Evolutionary conservation across 2,329 filamentous ascomycete genomes (phyloP).

Genomic region (Harringtonia aguacate): DNA sequence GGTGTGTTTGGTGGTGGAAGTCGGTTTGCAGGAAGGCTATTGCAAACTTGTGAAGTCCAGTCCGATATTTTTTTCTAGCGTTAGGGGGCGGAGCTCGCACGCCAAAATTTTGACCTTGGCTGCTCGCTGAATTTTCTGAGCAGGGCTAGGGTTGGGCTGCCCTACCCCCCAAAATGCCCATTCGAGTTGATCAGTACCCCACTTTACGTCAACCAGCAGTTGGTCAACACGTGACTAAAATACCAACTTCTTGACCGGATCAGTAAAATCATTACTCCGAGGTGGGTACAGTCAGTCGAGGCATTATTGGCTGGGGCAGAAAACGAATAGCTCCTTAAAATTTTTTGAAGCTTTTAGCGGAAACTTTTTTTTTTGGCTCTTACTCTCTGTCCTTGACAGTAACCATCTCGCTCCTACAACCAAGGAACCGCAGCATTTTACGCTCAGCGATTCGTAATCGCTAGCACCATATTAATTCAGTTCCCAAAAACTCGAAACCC

Average conservation of each 20-base stretch:
- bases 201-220: background rate
- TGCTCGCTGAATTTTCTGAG: conserved; percentile 1
- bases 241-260: too few relatives aligned
- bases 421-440: too few relatives aligned
- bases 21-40: conserved; percentile 5
- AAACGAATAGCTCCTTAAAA: conserved; percentile 4
- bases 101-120: conserved; percentile 4
- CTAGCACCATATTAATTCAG: background rate
- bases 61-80: conserved; percentile 11
- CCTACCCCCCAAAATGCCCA: background rate
- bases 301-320: conserved; percentile 9
- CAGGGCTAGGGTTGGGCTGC: conserved; percentile 12
- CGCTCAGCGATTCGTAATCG: too few relatives aligned
- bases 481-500: background rate
- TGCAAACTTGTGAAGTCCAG: conserved; percentile 8
- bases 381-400: background rate
- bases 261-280: conserved; percentile 7
- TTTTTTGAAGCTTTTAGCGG: background rate
- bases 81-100: conserved; percentile 5
- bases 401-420: too few relatives aligned
- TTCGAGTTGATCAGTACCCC: background rate
- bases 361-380: background rate
- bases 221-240: conserved; percentile 7
- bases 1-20: conserved; percentile 6
- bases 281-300: background rate